Conservation (phyloP, 2,329 filamentous ascomycete species). For the Raffaelea ambrosiae region DNA sequence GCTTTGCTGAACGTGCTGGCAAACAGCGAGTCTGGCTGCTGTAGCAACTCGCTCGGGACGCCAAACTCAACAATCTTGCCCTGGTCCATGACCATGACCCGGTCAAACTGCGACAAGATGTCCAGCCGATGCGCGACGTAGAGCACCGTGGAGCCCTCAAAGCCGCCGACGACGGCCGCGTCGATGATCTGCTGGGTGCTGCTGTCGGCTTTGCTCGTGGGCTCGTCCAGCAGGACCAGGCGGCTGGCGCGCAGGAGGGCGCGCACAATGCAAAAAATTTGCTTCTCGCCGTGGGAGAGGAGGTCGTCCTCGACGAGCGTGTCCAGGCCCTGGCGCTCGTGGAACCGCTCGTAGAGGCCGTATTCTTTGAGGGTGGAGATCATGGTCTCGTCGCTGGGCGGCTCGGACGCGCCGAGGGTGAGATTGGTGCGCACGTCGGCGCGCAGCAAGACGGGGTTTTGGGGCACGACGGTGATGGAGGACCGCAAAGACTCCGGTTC, state of each 20-base stretch:
- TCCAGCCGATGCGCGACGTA: neutral
- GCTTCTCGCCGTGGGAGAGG: neutral
- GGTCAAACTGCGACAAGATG: neutral
- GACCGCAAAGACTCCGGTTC: neutral
- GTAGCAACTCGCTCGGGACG: neutral
- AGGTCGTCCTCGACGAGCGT: neutral
- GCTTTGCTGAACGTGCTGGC: neutral
- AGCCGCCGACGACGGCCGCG: neutral
- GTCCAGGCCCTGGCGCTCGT: neutral
- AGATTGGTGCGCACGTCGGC: neutral
- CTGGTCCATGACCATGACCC: neutral
- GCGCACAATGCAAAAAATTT: neutral
- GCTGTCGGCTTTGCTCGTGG: neutral
- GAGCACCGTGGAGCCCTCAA: neutral
- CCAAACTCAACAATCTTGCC: neutral
- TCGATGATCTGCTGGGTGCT: neutral
- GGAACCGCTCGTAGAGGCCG: neutral
- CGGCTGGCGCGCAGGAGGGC: neutral
- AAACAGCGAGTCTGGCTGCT: neutral
- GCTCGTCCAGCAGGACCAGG: neutral
- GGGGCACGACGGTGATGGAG: neutral
- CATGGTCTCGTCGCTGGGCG: neutral
- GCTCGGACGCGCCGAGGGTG: neutral
- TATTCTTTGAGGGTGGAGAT: neutral
- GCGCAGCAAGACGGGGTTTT: neutral